Percentiles rank a stretch among this genome's conserved stretches.
Conservation (phyloP, 2,329 filamentous ascomycete species). For the Fusarium keratoplasticum region DNA sequence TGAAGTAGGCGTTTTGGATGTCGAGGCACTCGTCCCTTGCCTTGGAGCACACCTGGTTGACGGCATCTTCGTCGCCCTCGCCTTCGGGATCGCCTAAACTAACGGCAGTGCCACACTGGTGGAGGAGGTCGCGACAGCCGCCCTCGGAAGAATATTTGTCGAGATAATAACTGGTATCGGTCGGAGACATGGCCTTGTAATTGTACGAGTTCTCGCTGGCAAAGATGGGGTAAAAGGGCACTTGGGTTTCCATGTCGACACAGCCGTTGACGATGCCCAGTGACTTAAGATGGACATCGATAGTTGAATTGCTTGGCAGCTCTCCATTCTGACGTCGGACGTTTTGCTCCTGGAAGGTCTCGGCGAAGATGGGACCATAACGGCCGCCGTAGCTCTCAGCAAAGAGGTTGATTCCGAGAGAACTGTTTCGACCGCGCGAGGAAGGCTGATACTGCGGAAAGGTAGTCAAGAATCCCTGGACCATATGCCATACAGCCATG, state of each 20-base stretch:
- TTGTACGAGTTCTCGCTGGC: slow-evolving; percentile 75
- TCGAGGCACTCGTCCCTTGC: slow-evolving; percentile 59
- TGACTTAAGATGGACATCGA: slow-evolving; percentile 70
- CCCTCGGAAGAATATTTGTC: slow-evolving; percentile 44
- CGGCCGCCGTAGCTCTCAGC: slow-evolving; percentile 78
- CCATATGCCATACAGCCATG: slow-evolving; percentile 72
- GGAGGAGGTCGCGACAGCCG: slow-evolving; percentile 67
- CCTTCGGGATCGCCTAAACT: slow-evolving; percentile 53
- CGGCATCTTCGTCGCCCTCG: slow-evolving; percentile 52
- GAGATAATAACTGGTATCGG: slow-evolving; percentile 60
- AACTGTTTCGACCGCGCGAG: slow-evolving; percentile 51
- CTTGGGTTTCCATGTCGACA: slow-evolving; percentile 73
- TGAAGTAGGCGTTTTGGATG: slow-evolving; percentile 68
- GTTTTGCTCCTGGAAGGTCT: slow-evolving; percentile 72
- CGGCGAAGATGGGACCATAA: slow-evolving; percentile 75
- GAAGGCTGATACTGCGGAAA: slow-evolving; percentile 69
- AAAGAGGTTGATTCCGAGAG: slow-evolving; percentile 72
- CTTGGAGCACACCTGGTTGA: slow-evolving; percentile 62
- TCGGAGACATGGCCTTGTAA: slow-evolving; percentile 66
- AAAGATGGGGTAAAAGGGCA: slow-evolving; percentile 67
- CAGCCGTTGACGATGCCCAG: slow-evolving; percentile 79
- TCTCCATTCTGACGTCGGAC: slow-evolving; percentile 62
- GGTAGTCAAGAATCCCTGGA: slow-evolving; percentile 69
- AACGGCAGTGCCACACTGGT: slow-evolving; percentile 61
- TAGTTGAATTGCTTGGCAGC: slow-evolving; percentile 60